Conservation (phyloP, 2,329 filamentous ascomycete genomes). For the Falciphora oryzae region DNA sequence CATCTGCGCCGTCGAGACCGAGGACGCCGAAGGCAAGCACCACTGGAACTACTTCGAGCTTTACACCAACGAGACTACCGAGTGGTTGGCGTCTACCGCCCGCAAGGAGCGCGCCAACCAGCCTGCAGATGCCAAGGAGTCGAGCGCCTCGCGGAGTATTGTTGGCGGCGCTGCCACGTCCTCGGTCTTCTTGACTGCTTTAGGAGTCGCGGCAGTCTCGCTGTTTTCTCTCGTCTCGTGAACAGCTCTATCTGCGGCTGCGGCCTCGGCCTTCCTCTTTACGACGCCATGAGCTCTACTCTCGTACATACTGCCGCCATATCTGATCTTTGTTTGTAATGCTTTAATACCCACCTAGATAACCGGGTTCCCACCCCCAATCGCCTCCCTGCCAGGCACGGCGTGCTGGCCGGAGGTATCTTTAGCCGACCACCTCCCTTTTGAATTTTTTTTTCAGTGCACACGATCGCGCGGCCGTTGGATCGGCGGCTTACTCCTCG, state of each 20-base stretch:
- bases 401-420: too few relatives aligned
- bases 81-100: constrained; percentile 12
- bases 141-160: not conserved
- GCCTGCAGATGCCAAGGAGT: not conserved
- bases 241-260: not conserved
- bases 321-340: not conserved
- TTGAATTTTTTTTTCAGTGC: not conserved
- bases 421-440: too few relatives aligned
- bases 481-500: not conserved
- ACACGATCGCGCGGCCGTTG: not conserved
- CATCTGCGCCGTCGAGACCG: constrained; percentile 29
- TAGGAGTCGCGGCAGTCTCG: not conserved
- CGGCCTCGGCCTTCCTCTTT: not conserved
- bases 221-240: not conserved
- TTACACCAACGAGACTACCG: constrained; percentile 20
- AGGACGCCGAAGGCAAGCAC: not conserved
- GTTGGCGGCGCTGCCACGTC: too few relatives aligned
- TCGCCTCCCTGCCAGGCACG: too few relatives aligned
- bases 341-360: not conserved
- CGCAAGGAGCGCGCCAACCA: not conserved
- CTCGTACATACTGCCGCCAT: not conserved
- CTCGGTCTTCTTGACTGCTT: not conserved
- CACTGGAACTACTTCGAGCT: constrained; percentile 34
- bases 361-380: not conserved
- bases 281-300: not conserved